These are phyloP conservation scores for Piromyces sp. DNA, from an alignment of 192 early-diverging fungal genomes.

Conservation along the genomic window DNA sequence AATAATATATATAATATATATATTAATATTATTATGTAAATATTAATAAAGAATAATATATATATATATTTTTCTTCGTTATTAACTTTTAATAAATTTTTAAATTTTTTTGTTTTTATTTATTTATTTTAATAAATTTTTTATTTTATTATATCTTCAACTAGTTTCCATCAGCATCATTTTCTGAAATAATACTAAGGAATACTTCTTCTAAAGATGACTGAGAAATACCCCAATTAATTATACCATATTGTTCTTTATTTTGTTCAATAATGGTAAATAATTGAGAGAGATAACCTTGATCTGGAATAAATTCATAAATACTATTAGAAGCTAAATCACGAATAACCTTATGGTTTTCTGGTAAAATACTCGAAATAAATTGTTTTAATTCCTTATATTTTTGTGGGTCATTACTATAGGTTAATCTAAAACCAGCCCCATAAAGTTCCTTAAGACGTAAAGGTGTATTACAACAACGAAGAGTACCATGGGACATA, in stretches of 20 bases:
- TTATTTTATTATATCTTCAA: too few species aligned
- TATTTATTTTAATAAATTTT: too few species aligned
- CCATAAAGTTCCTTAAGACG: constrained; percentile 52
- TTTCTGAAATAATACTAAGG: neutral
- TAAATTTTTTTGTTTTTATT: too few species aligned
- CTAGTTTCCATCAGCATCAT: too few species aligned
- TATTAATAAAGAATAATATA: too few species aligned
- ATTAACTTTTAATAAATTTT: too few species aligned
- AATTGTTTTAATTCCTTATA: neutral
- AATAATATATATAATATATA: too few species aligned
- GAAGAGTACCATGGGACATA: constrained; percentile 51
- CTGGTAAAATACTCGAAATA: too few species aligned
- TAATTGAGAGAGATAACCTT: constrained; percentile 25
- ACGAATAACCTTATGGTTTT: constrained; percentile 13
- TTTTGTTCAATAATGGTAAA: constrained; percentile 43
- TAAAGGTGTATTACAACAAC: constrained; percentile 38
- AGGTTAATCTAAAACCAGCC: constrained; percentile 44
- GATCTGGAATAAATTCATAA: constrained; percentile 44
- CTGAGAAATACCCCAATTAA: constrained; percentile 53
- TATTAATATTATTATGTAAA: too few species aligned
- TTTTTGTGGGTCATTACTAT: constrained; percentile 14
- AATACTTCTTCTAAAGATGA: constrained; percentile 6
- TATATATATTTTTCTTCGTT: too few species aligned
- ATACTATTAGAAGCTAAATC: constrained; percentile 29
- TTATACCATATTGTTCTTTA: constrained; percentile 34